Evolutionary conservation across 176 grass and related monocot species (phyloP), one percentile per base, ranked within the genome.

Genomic region (Cenchrus fungigraminus): DNA sequence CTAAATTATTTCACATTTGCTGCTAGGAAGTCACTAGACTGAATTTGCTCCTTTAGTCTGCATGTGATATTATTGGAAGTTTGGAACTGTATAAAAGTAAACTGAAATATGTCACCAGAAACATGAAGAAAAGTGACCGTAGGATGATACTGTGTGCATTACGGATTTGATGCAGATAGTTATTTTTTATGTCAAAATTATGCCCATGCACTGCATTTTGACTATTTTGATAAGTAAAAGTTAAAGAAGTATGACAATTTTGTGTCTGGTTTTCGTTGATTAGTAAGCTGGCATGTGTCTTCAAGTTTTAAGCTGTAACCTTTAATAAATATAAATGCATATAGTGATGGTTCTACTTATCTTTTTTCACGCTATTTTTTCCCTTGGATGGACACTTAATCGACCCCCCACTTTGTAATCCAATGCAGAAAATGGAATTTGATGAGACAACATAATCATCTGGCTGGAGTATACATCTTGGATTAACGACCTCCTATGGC

Each of bases 371-470:
- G 15, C 8, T 22, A 44, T 32, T 5, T 73, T 65, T 77, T 55
- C 49, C 22, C 22, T 1, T 28, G 13, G 58, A 73, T n/a, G 9
- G 28, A 73, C 43, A 68, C 19, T 46, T 74, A 6, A 67, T 32
- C 34, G 32, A 47, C 59, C 43, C 56, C 12, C 46, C 61, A 12
- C 51, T 76, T 74, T 68, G 6, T 64, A 7, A 79, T 45, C 15
- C 14, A 83, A 16, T 80, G 53, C 80, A 91, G 89, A 91, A 87
- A 69, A 91, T 91, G 89, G 85, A 87, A 69, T 91, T 91, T 34
- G 71, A 91, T 0, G 89, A 91, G 76, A 87, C 85, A 25, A 52
- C 68, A 25, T 91, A 84, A 83, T 76, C 54, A 6, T 76, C 50
- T 54, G 5, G 51, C 28, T 82, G 72, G 66, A 17, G 14, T 61